Evolutionary conservation across 768 basidiomycete genomes (phyloP), one percentile per base, ranked within the genome.

Genomic region (Leucocoprinus sp.): DNA sequence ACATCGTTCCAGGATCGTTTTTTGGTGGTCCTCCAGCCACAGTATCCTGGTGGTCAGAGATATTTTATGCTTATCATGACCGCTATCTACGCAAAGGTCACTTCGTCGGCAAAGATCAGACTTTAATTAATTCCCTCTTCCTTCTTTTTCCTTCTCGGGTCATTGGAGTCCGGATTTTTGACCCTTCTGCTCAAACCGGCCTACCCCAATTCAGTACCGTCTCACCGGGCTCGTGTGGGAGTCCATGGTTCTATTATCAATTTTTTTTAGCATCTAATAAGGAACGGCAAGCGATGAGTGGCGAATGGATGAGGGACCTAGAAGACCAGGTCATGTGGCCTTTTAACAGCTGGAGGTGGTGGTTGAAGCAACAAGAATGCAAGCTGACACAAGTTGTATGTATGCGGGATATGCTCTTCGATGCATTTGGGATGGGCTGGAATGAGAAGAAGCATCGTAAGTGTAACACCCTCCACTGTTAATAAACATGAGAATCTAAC

Each of bases 81-180:
- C 48, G 66, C 49, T 78, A 76, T 58, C 67, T 76, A 29, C 54
- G 58, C 5, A 60, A 59, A n/a, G 62, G 61, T n/a, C 51, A 63
- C 7, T 79, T 79, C 52, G 72, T 76, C 14, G 76, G 77, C 7
- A 76, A 77, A 53, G 78, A 79, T 57, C 74, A 79, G 54, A 71
- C 71, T 0, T 49, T 80, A 26, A 71, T 78, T 55, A 78, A 61
- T 37, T 47, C 59, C 24, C 53, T 63, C 21, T 46, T 60, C 29
- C 54, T 63, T 23, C 67, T 76, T 33, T 66, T 67, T 55, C 70
- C 77, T 1, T 55, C 62, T 3, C 68, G 69, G 15, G 61, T 78
- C 55, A 41, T 56, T 12, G 64, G 69, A 1, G 64, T 75, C 21
- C 73, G 69, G 66, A 53, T 59, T 5, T 52, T 52, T 18, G 56